These are phyloP conservation scores for Fusarium redolens DNA, from an alignment of 2,329 filamentous ascomycete species.

Conservation along the genomic window DNA sequence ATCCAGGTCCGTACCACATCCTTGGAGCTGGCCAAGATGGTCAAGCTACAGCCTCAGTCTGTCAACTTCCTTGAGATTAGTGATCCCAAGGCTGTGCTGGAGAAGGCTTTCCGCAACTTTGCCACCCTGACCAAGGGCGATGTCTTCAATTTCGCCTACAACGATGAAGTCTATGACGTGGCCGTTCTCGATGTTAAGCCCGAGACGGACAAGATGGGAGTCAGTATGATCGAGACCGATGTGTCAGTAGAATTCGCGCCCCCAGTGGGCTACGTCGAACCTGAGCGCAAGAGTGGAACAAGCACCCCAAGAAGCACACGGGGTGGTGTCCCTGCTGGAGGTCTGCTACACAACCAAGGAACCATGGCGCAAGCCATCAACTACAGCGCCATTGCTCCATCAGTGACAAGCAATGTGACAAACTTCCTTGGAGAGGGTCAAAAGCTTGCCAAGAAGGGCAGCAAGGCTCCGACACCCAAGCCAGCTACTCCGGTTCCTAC, in stretches of 20 bases:
- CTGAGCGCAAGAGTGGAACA: constrained; percentile 81
- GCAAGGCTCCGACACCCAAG: constrained; percentile 74
- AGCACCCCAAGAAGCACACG: constrained; percentile 81
- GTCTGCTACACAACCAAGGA: constrained; percentile 83
- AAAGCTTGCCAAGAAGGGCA: constrained; percentile 83
- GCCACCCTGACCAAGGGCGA: constrained; percentile 93
- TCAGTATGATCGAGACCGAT: constrained; percentile 96
- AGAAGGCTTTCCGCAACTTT: constrained; percentile 96
- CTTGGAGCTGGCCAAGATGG: constrained; percentile 87
- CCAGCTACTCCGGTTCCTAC: constrained; percentile 74
- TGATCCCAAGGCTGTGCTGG: constrained; percentile 95
- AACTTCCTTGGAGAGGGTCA: constrained; percentile 86
- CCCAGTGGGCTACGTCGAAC: constrained; percentile 93
- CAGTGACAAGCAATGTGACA: constrained; percentile 75
- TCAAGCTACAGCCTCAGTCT: constrained; percentile 96
- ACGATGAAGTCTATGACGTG: constrained; percentile 92
- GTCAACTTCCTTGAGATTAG: constrained; percentile 95
- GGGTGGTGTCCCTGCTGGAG: constrained; percentile 74
- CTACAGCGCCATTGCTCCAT: constrained; percentile 89
- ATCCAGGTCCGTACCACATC: constrained; percentile 96
- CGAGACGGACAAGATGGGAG: constrained; percentile 81
- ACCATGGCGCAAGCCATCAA: constrained; percentile 99
- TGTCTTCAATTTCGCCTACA: constrained; percentile 96
- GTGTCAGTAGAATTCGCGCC: constrained; percentile 95
- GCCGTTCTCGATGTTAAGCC: constrained; percentile 95